Evolutionary conservation across 139 green algal species (phyloP).

Genomic region (Pseudopediastrum boryanum): DNA sequence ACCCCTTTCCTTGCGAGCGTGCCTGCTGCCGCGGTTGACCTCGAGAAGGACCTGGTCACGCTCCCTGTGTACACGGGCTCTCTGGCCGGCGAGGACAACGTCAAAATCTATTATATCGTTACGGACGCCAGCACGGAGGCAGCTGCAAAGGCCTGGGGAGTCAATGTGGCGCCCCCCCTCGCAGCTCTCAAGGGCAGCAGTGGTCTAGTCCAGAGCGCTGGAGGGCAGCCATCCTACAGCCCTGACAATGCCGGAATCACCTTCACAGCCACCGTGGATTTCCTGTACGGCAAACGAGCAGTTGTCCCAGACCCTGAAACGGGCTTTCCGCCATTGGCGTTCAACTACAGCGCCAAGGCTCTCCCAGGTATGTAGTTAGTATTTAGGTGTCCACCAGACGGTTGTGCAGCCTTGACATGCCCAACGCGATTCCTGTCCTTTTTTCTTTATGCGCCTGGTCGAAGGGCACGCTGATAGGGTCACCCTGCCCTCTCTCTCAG

Average conservation of each 20-base stretch:
- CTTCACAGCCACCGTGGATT: constrained; percentile 4
- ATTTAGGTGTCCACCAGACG: too few species aligned
- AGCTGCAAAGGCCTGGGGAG: background rate
- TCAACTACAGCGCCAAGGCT: constrained; percentile 20
- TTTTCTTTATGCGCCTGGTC: too few species aligned
- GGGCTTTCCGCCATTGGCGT: constrained; percentile 4
- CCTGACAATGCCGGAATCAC: too few species aligned
- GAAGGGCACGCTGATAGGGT: too few species aligned
- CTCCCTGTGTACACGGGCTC: background rate
- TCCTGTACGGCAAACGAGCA: background rate
- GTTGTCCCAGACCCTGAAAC: background rate
- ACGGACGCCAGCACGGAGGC: constrained; percentile 8
- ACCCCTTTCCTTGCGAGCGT: too few species aligned
- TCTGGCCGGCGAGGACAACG: background rate
- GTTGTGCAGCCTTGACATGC: too few species aligned
- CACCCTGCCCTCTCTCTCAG: too few species aligned
- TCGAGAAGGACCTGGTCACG: background rate
- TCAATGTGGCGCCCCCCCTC: background rate
- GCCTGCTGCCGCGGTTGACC: too few species aligned
- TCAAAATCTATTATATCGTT: constrained; percentile 5
- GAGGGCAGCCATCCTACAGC: too few species aligned
- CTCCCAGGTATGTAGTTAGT: too few species aligned
- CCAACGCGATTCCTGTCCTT: too few species aligned
- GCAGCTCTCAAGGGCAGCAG: background rate
- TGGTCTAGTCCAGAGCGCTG: too few species aligned